phyloP scores from a whole-genome alignment of 2,329 filamentous ascomycete species.

The Rutstroemia sp. region DNA sequence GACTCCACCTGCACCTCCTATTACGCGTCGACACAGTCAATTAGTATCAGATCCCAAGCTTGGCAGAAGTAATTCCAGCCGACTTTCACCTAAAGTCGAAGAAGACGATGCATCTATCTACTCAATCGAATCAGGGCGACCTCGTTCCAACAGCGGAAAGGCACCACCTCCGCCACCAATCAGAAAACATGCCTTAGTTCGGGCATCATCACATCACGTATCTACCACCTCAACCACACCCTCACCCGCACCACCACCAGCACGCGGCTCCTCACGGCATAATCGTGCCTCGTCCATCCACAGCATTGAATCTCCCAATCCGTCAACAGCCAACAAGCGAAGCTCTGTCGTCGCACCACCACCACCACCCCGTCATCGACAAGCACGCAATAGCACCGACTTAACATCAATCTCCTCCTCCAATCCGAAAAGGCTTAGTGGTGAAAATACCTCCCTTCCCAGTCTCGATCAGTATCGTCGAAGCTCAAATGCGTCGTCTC shows the following conservation, averaged over 20 bases:
- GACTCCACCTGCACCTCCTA: slow-evolving; percentile 35
- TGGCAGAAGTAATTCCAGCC: slow-evolving; percentile 17
- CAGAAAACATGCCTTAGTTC: slow-evolving; percentile 22
- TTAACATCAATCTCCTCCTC: slow-evolving; percentile 12
- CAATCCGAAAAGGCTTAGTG: slow-evolving; percentile 19
- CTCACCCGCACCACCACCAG: slow-evolving; percentile 36
- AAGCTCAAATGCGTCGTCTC: slow-evolving; percentile 19
- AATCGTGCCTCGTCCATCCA: slow-evolving; percentile 21
- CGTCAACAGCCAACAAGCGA: slow-evolving; percentile 15
- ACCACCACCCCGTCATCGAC: slow-evolving; percentile 36
- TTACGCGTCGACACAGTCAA: slow-evolving; percentile 30
- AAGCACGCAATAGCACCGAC: slow-evolving; percentile 29
- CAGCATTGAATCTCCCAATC: slow-evolving; percentile 19
- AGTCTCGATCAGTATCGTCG: slow-evolving; percentile 20
- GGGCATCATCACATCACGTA: slow-evolving; percentile 17
- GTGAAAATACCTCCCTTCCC: slow-evolving; percentile 17
- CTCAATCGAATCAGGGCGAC: slow-evolving; percentile 12
- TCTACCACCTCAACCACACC: slow-evolving; percentile 26
- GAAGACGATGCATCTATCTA: slow-evolving; percentile 20
- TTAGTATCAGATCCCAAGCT: slow-evolving; percentile 23
- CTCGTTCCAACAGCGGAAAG: slow-evolving; percentile 16
- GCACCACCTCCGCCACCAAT: slow-evolving; percentile 30
- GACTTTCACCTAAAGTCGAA: slow-evolving; percentile 24
- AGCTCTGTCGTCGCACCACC: slow-evolving; percentile 24
- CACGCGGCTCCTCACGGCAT: slow-evolving; percentile 20